phyloP scores from a whole-genome alignment of 2,329 filamentous ascomycete genomes.

The Aspergillus floridensis region DNA sequence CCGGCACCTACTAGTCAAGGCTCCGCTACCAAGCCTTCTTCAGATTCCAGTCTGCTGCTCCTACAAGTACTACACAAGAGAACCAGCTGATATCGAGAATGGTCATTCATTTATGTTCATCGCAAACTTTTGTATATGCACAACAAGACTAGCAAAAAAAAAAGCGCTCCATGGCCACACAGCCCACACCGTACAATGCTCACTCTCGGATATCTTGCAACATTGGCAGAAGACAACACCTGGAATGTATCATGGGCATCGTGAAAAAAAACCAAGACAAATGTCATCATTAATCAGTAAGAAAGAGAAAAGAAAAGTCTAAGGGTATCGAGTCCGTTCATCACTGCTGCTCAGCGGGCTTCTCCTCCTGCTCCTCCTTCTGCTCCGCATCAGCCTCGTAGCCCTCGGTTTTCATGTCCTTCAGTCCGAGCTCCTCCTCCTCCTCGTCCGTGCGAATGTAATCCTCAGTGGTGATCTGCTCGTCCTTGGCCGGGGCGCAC shows the following conservation, averaged over 20 bases:
- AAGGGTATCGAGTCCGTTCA: slow-evolving; percentile 21
- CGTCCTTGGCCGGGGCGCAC: slow-evolving; percentile 74
- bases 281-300: slow-evolving; percentile 16
- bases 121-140: background rate
- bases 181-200: slow-evolving; percentile 4
- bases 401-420: slow-evolving; percentile 87
- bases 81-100: too few species aligned
- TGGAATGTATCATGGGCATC: slow-evolving; percentile 22
- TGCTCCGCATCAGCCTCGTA: slow-evolving; percentile 62
- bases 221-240: slow-evolving; percentile 3
- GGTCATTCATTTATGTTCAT: background rate
- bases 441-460: slow-evolving; percentile 89
- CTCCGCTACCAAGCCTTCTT: too few species aligned
- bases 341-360: slow-evolving; percentile 26
- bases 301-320: slow-evolving; percentile 10
- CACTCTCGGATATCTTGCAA: slow-evolving; percentile 22
- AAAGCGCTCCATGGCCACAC: slow-evolving; percentile 4
- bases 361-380: slow-evolving; percentile 10
- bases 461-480: slow-evolving; percentile 74
- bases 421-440: slow-evolving; percentile 86
- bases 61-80: too few species aligned
- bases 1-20: too few species aligned
- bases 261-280: slow-evolving; percentile 19
- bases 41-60: too few species aligned
- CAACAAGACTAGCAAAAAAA: background rate